Evolutionary conservation across 768 basidiomycete species (phyloP).

Genomic region (Suillus occidentalis): DNA sequence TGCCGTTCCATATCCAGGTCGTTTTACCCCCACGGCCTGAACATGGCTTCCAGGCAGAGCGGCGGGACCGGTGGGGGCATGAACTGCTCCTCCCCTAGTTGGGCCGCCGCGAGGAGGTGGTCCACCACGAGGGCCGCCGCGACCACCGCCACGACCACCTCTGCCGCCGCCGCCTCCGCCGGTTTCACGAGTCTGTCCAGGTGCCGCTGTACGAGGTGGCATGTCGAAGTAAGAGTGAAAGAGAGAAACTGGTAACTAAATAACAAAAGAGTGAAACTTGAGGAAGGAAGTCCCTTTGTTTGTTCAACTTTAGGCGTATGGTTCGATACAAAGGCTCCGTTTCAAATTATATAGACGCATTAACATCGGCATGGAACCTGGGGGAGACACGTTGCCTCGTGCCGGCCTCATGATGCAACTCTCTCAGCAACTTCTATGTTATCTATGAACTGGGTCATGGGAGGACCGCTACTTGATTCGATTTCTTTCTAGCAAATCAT

Average conservation of each 20-base stretch:
- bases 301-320: not conserved
- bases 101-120: slow-evolving; percentile 16
- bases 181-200: slow-evolving; percentile 30
- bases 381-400: not conserved
- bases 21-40: slow-evolving; percentile 62
- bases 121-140: slow-evolving; percentile 15
- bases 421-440: not conserved
- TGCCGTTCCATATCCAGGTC: slow-evolving; percentile 60
- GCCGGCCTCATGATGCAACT: not conserved
- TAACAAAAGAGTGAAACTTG: slow-evolving; percentile 12
- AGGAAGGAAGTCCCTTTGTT: slow-evolving; percentile 1
- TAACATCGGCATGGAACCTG: not conserved
- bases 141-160: slow-evolving; percentile 25
- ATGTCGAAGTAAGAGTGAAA: slow-evolving; percentile 22
- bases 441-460: not conserved
- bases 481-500: not conserved
- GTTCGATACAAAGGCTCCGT: not conserved
- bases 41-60: slow-evolving; percentile 38
- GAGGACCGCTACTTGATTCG: not conserved
- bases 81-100: slow-evolving; percentile 18
- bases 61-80: slow-evolving; percentile 29
- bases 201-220: slow-evolving; percentile 39
- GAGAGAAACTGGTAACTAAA: not conserved
- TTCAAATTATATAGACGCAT: not conserved
- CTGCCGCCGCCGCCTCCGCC: slow-evolving; percentile 35